A percentile compares a stretch with the other conserved stretches of the same genome.
Evolutionary conservation across 2,329 filamentous ascomycete species (phyloP).

Genomic region (Colletotrichum karsti): DNA sequence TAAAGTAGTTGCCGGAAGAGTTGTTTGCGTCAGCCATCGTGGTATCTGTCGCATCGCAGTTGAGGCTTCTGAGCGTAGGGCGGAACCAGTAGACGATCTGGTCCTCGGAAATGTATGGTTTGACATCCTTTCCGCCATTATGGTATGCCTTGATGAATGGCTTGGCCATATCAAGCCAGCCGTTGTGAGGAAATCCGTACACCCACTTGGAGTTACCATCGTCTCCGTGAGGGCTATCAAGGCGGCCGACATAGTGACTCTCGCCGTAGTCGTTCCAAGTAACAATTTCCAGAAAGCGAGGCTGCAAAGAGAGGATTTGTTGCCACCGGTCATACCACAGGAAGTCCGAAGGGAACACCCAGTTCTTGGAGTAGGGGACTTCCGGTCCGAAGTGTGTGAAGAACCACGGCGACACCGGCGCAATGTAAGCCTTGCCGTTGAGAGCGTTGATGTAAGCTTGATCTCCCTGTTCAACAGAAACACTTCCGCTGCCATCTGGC

Average conservation of each 20-base stretch:
- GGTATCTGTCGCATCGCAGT: slow-evolving; percentile 62
- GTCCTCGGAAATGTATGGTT: slow-evolving; percentile 56
- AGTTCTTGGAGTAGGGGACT: slow-evolving; percentile 59
- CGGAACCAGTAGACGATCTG: slow-evolving; percentile 66
- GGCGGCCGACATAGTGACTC: slow-evolving; percentile 61
- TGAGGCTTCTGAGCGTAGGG: slow-evolving; percentile 51
- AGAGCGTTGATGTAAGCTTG: slow-evolving; percentile 43
- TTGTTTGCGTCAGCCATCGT: slow-evolving; percentile 54
- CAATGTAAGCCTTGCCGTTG: slow-evolving; percentile 56
- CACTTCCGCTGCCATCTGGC: slow-evolving; percentile 44
- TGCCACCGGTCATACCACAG: slow-evolving; percentile 69
- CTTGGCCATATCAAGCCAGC: slow-evolving; percentile 61
- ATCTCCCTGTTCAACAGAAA: slow-evolving; percentile 51
- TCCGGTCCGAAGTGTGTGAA: slow-evolving; percentile 56
- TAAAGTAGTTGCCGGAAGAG: slow-evolving; percentile 59
- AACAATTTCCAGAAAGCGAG: slow-evolving; percentile 56
- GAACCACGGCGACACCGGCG: slow-evolving; percentile 53
- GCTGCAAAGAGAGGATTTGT: slow-evolving; percentile 50
- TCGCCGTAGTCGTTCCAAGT: slow-evolving; percentile 62
- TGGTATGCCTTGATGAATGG: slow-evolving; percentile 64
- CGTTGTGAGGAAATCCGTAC: slow-evolving; percentile 55
- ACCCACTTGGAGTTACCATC: slow-evolving; percentile 57
- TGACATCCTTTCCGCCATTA: slow-evolving; percentile 46
- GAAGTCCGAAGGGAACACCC: slow-evolving; percentile 66
- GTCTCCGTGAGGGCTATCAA: slow-evolving; percentile 50